Evolutionary conservation across 805 yeast species (phyloP).

Genomic region (Vanderwaltozyma tropicalis): DNA sequence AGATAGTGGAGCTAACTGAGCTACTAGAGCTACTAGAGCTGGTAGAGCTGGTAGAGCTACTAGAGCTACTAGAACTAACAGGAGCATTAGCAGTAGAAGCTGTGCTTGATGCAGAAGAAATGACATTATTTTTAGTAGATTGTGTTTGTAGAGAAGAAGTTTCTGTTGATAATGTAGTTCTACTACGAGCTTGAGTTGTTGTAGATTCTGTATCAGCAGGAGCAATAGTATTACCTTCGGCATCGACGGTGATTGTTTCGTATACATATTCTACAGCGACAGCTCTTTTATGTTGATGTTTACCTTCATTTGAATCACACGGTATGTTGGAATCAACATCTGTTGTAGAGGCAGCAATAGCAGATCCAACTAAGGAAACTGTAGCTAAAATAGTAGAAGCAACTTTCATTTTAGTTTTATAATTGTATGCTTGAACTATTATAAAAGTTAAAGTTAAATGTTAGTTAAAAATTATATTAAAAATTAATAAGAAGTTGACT

Average conservation of each 20-base stretch:
- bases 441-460: no score
- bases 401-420: no score
- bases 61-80: conserved; percentile 7
- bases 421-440: no score
- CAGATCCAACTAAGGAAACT: no score
- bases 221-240: conserved; percentile 21
- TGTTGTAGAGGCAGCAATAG: no score
- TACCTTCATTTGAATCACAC: conserved; percentile 4
- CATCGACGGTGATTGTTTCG: conserved; percentile 40
- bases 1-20: conserved; percentile 10
- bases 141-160: no score
- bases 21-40: conserved; percentile 9
- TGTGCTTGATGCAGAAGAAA: not conserved
- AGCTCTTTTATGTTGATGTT: conserved; percentile 40
- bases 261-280: conserved; percentile 39
- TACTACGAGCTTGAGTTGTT: conserved; percentile 20
- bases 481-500: no score
- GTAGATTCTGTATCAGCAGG: conserved; percentile 14
- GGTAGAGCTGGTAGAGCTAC: conserved; percentile 1
- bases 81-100: not conserved
- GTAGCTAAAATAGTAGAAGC: not conserved
- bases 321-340: no score
- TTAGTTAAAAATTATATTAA: no score
- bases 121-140: not conserved
- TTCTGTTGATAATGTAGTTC: not conserved